A percentile compares a stretch with the other conserved stretches of the same genome.
Conservation (phyloP, 805 yeast species). For the Saccharomycopsis vini region DNA sequence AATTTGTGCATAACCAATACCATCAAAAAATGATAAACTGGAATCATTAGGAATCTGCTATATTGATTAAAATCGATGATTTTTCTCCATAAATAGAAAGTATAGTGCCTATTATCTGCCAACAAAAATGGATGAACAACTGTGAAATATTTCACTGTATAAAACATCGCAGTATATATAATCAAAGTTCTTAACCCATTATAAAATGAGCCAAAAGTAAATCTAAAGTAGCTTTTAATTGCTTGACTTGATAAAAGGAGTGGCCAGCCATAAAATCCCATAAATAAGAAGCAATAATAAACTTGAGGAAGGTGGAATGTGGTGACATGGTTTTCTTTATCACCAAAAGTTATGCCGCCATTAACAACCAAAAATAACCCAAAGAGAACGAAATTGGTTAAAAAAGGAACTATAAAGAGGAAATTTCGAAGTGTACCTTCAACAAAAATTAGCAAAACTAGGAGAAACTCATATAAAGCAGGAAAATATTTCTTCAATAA, state of each 20-base stretch:
- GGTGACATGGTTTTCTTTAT: slow-evolving; percentile 72
- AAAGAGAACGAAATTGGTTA: slow-evolving; percentile 44
- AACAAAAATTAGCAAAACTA: slow-evolving; percentile 20
- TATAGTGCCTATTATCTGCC: slow-evolving; percentile 91
- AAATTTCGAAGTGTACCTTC: slow-evolving; percentile 11
- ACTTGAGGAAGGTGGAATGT: slow-evolving; percentile 71
- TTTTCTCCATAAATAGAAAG: slow-evolving; percentile 75
- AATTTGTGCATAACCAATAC: slow-evolving; percentile 19
- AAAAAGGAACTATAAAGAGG: slow-evolving; percentile 37
- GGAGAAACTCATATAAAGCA: too few species aligned
- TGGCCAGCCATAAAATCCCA: slow-evolving; percentile 62
- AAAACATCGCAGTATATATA: slow-evolving; percentile 29
- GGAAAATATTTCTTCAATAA: too few species aligned
- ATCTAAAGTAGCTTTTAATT: slow-evolving; percentile 30
- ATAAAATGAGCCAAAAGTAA: slow-evolving; percentile 24
- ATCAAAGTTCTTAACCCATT: slow-evolving; percentile 13
- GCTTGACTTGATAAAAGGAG: slow-evolving; percentile 46
- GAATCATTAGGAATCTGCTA: slow-evolving; percentile 44
- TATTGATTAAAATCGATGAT: slow-evolving; percentile 44
- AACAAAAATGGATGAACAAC: slow-evolving; percentile 81
- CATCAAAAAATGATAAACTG: slow-evolving; percentile 58
- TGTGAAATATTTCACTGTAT: slow-evolving; percentile 52
- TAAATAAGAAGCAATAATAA: slow-evolving; percentile 65
- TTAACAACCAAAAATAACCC: slow-evolving; percentile 51
- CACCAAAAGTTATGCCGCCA: slow-evolving; percentile 87